These are phyloP conservation scores for Rhizophagus sp. DNA, from an alignment of 192 early-diverging fungal species.

Conservation along the genomic window DNA sequence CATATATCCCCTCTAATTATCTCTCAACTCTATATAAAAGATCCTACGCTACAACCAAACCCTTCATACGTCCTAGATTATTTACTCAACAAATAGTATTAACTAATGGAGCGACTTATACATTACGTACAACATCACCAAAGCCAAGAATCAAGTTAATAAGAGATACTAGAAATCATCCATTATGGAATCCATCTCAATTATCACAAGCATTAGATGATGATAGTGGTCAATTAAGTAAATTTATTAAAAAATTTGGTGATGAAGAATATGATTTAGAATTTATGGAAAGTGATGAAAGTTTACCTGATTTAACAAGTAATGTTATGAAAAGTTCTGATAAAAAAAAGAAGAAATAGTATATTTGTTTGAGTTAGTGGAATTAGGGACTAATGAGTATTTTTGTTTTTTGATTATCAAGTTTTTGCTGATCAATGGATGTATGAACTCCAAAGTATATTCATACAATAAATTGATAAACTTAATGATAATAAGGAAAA, in stretches of 20 bases:
- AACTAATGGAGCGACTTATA: constrained; percentile 87
- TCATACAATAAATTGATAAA: too few relatives aligned
- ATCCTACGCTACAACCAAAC: neutral
- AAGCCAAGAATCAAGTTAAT: constrained; percentile 80
- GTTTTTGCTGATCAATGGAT: too few relatives aligned
- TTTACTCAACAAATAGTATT: constrained; percentile 85
- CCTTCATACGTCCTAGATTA: constrained; percentile 54
- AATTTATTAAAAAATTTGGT: constrained; percentile 82
- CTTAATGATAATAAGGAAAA: too few relatives aligned
- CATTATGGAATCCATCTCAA: constrained; percentile 86
- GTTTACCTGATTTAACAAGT: constrained; percentile 37
- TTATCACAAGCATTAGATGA: constrained; percentile 62
- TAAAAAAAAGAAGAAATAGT: neutral
- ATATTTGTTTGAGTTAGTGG: neutral
- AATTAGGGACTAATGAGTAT: too few relatives aligned
- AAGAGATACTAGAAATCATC: constrained; percentile 91
- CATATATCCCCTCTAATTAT: neutral
- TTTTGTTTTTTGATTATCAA: too few relatives aligned
- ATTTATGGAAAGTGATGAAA: constrained; percentile 45
- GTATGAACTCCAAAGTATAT: too few relatives aligned
- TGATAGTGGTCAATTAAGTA: constrained; percentile 76
- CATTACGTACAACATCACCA: constrained; percentile 81
- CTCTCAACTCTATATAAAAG: neutral
- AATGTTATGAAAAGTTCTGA: constrained; percentile 37
- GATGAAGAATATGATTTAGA: constrained; percentile 57